A percentile compares a stretch with the other conserved stretches of the same genome.
These are phyloP conservation scores for Vachellia pachyceras DNA, from an alignment of 306 rosid species.

Conservation along the genomic window DNA sequence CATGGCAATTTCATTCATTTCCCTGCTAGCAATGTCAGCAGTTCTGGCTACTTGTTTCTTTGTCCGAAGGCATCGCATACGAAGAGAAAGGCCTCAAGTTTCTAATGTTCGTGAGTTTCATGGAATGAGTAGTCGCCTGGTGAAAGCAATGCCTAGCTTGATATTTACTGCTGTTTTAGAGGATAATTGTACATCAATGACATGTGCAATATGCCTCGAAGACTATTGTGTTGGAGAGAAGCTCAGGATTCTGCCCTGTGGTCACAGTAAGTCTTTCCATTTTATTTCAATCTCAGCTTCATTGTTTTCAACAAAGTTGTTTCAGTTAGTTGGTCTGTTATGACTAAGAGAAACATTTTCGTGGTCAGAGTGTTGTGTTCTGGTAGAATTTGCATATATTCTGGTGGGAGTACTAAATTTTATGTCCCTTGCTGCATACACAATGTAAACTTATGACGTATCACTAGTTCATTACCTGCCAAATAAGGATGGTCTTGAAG, in stretches of 20 bases:
- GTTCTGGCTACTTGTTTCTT: constrained; percentile 98
- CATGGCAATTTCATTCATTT: constrained; percentile 97
- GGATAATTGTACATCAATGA: constrained; percentile 86
- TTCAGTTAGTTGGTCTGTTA: constrained; percentile 23
- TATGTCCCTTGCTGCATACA: not conserved
- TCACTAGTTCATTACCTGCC: not conserved
- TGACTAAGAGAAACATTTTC: constrained; percentile 18
- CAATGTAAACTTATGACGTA: not conserved
- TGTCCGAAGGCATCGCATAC: constrained; percentile 88
- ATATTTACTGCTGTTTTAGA: constrained; percentile 87
- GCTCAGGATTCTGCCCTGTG: constrained; percentile 90
- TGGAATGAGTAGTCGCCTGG: constrained; percentile 96
- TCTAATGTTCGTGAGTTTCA: constrained; percentile 80
- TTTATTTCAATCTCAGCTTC: constrained; percentile 13
- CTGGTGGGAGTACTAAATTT: constrained; percentile 1
- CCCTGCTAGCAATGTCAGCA: constrained; percentile 98
- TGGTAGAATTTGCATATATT: constrained; percentile 4
- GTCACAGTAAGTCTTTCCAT: constrained; percentile 82
- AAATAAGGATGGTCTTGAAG: constrained; percentile 29
- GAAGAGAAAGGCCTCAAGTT: constrained; percentile 79
- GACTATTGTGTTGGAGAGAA: constrained; percentile 93
- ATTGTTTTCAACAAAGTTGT: constrained; percentile 11
- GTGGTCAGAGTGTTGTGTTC: not conserved
- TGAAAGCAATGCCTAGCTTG: constrained; percentile 98
- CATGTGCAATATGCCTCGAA: constrained; percentile 99